Evolutionary conservation across 1,139 yeast genomes (phyloP), one percentile per base, ranked within the genome.

Genomic region (Hansenula lynferdii): DNA sequence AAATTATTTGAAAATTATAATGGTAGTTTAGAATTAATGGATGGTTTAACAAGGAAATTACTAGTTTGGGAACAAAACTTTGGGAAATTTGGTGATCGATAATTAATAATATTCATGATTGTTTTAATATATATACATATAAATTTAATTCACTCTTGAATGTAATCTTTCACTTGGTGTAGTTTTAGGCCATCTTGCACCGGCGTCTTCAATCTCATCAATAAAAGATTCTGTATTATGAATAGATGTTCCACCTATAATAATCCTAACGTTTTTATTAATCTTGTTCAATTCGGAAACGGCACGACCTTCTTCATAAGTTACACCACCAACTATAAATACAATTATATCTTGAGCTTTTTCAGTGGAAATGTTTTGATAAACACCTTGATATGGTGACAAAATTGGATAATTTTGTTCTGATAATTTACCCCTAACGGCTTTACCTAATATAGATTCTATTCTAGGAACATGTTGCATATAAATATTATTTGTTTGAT

Each of bases 251-350:
- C 96, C 89, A 11, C 98, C 98, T 20, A 90, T 65, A 3, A 87
- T 70, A 14, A 71, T 71, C 50, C 72, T 70, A 49, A 73, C 75
- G 3, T 74, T 74, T 34, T 69, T 70, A 36, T 67, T 67, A n/a
- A 61, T 56, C 18, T 51, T 43, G 53, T 83, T 81, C 48, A 89
- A 69, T 48, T 87, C 87, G 41, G 85, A 77, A 5, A 89, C 80
- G 33, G 89, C 63, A 41, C 96, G 72, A 0, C 95, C 85, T 58
- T 92, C 99, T 58, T 90, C 97, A 56, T 79, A 89, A 0, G 97
- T 92, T 3, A 77, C 83, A 5, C 98, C 98, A 10, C 97, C 97
- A 38, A 87, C 78, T 42, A 90, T 68, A 57, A 85, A 92, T 2
- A 92, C 73, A 12, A 92, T 72, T 8, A 92, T 70, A 53, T 89